phyloP scores from a whole-genome alignment of 352 stramenopile species.

The Pythium brassicae region DNA sequence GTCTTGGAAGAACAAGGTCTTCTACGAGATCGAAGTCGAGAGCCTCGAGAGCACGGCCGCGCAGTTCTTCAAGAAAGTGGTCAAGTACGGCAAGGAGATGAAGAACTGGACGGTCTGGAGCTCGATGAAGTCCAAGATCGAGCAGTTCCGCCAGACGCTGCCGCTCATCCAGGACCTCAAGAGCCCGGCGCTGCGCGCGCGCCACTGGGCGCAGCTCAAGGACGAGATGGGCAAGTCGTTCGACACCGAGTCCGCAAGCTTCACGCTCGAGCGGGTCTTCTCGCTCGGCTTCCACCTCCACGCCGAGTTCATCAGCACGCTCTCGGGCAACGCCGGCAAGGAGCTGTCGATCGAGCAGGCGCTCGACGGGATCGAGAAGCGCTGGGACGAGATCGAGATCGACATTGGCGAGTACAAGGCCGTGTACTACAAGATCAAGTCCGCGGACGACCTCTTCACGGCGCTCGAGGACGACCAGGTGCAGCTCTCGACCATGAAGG shows the following conservation, averaged over 20 bases:
- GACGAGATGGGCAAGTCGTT: constrained; percentile 85
- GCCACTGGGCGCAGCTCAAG: constrained; percentile 89
- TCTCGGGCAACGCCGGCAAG: constrained; percentile 90
- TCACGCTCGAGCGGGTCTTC: constrained; percentile 86
- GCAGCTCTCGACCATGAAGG: constrained; percentile 92
- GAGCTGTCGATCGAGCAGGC: constrained; percentile 91
- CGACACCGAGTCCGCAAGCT: constrained; percentile 64
- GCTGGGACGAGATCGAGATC: constrained; percentile 86
- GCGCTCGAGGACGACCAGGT: constrained; percentile 90
- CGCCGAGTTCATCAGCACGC: constrained; percentile 88
- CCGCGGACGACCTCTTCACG: constrained; percentile 89
- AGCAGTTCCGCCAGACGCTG: constrained; percentile 90
- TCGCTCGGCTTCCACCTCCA: constrained; percentile 85
- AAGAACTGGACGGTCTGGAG: constrained; percentile 90
- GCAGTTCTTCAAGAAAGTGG: constrained; percentile 91
- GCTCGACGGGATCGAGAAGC: constrained; percentile 81
- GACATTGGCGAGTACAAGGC: constrained; percentile 92
- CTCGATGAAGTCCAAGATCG: constrained; percentile 92
- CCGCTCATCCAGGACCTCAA: constrained; percentile 93
- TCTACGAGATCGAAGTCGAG: constrained; percentile 90
- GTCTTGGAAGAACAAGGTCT: constrained; percentile 90
- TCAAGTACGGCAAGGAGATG: constrained; percentile 92
- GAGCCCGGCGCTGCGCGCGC: constrained; percentile 80
- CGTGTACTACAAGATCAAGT: constrained; percentile 92
- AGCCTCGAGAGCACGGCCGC: constrained; percentile 88